Base-by-base conservation (phyloP, 106 monocot species). In the Apostasia ramifera region DNA sequence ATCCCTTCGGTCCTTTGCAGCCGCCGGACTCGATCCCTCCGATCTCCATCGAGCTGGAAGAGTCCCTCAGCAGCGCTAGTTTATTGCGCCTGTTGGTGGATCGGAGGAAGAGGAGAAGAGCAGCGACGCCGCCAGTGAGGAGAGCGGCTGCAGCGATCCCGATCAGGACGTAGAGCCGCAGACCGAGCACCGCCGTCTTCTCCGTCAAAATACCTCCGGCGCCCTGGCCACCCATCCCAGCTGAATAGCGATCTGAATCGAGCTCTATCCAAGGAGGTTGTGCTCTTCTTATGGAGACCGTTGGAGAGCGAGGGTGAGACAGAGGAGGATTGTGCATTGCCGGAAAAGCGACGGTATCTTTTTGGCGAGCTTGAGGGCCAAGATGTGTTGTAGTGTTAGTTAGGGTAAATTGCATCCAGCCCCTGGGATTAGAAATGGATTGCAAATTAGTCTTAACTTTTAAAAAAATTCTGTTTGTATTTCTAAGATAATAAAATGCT, bases 111-210 rank as follows among this genome's bases (percentile, higher is more conserved):
- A 80, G 41, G 39, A 68, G 37, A 12, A 78, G 55, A 11, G 59
- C 59, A 15, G 12, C 12, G 37, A 59, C 38, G 40, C 40, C 70
- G 37, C 41, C 59, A 40, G 71, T 47, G 47, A 76, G n/a, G 70
- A 86, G 40, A 57, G 55, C 64, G 1, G 44, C 71, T 8, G n/a
- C 83, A 8, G 38, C 44, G 61, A 76, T 58, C 13, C 45, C 64
- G 51, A 79, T 2, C 10, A 82, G 71, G 14, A 47, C 59, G 73
- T 70, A 81, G 42, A 81, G 49, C 6, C 59, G 57, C 60, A 84
- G 73, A 4, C 77, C 77, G 11, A 81, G 76, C 57, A 84, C 57
- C 0, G 47, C 10, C 13, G 81, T 81, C 49, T 49, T 61, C 15
- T 57, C 46, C 10, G 66, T 12, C 12, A 81, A 71, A 47, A 63